Evolutionary conservation across 2,329 filamentous ascomycete species (phyloP).

Genomic region (Albophoma yamanashiensis): DNA sequence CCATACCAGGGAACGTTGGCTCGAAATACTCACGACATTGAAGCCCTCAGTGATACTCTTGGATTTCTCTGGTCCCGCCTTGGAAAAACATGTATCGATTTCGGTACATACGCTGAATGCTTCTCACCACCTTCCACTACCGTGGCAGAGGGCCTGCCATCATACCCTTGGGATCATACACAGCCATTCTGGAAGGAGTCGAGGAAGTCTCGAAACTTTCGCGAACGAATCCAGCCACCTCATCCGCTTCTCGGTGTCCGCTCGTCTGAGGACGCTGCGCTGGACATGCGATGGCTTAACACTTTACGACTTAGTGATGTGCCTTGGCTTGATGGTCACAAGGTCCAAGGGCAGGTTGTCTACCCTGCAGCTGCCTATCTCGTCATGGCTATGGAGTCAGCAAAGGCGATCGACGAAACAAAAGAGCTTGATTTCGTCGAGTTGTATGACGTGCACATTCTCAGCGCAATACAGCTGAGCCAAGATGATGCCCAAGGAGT

Average conservation of each 20-base stretch:
- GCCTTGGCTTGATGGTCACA: conserved; percentile 21
- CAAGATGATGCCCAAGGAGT: not conserved
- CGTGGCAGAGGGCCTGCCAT: conserved; percentile 15
- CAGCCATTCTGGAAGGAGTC: conserved; percentile 17
- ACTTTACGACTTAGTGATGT: conserved; percentile 9
- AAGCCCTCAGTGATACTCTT: conserved; percentile 6
- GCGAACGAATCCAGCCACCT: conserved; percentile 1
- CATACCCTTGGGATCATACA: conserved; percentile 29
- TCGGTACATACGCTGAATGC: not conserved
- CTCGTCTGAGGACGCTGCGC: not conserved
- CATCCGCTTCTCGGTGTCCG: conserved; percentile 16
- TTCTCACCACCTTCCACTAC: not conserved
- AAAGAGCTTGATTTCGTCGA: not conserved
- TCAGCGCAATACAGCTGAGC: not conserved
- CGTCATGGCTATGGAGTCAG: conserved; percentile 15
- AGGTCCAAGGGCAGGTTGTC: conserved; percentile 12
- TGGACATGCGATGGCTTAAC: conserved; percentile 10
- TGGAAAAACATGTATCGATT: conserved; percentile 1
- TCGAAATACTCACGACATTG: conserved; percentile 9
- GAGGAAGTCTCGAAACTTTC: conserved; percentile 2
- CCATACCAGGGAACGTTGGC: conserved; percentile 13
- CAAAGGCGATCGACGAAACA: not conserved
- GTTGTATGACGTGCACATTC: not conserved
- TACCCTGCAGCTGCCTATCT: conserved; percentile 27
- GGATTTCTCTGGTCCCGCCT: conserved; percentile 1